Base-by-base conservation (phyloP, 163 green algal genomes). In the Chlorella variabilis region DNA sequence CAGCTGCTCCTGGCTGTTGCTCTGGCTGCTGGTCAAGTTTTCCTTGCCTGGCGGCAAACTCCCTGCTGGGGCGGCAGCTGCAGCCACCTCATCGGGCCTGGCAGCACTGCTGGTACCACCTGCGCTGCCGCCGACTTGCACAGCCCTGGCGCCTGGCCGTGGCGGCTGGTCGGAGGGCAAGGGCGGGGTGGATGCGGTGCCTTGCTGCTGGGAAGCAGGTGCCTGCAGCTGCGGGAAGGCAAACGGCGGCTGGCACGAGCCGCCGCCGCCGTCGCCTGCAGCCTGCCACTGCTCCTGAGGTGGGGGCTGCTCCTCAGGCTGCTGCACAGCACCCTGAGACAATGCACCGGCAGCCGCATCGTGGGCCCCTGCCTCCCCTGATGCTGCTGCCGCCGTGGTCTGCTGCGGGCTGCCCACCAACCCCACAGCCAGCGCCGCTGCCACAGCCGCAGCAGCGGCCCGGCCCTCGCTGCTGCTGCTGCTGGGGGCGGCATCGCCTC, bases 401-500 rank as follows among this genome's bases (percentile, higher is more conserved):
- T 58, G 17, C 36, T 78, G 56, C 7, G 39, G 73, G 56, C 73
- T 70, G 51, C 41, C 31, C 2, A 5, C 34, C 51, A 17, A 31
- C n/a, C 31, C 34, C 6, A 23, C 49, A 3, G 71, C 31, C 25
- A 69, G 34, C 33, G 27, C 23, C 8, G 34, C 71, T 4, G 71
- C 31, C 34, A 56, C 31, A 9, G 56, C 34, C 3, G 29, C 59
- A 4, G 75, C 75, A 2, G 62, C 41, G 29, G 59, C 39, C 2
- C 39, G 59, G 39, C 73, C 75, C 20, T 81, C 75, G 31, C 75
- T 81, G 75, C 75, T 80, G 75, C 75, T 80, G 39, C n/a, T 81
- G 75, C 75, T 81, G 33, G 75, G 75, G 3, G 75, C 75, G 1
- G 75, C 75, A 49, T 81, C 75, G 18, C 75, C 75, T 20, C 75